Conservation (phyloP, 1,139 yeast genomes). For the Sugiyamaella pinicola region DNA sequence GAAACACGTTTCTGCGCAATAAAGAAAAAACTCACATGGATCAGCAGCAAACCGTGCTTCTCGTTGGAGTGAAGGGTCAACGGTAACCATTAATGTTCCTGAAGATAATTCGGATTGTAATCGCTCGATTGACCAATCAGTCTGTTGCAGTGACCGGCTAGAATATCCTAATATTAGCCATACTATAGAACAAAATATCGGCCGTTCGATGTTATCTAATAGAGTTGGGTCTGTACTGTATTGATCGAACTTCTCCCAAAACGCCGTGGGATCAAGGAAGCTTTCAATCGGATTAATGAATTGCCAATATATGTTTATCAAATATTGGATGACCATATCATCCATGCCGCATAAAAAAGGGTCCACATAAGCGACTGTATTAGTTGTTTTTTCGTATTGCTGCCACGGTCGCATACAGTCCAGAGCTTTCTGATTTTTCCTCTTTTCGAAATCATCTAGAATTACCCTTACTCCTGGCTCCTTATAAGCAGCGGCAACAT, state of each 20-base stretch:
- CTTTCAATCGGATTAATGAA: conserved; percentile 25
- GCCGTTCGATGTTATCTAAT: conserved; percentile 1
- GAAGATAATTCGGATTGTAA: conserved; percentile 18
- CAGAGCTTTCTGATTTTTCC: conserved; percentile 20
- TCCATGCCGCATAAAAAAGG: conserved; percentile 26
- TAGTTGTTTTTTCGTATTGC: conserved; percentile 17
- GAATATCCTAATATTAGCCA: conserved; percentile 24
- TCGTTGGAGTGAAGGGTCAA: conserved; percentile 20
- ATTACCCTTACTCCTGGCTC: conserved; percentile 24
- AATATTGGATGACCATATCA: conserved; percentile 15
- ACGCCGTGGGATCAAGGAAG: conserved; percentile 19
- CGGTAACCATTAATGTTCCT: conserved; percentile 20
- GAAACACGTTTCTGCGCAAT: conserved; percentile 25
- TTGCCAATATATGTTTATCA: conserved; percentile 24
- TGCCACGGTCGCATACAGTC: conserved; percentile 27
- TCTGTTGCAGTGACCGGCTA: conserved; percentile 20
- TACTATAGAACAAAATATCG: conserved; percentile 12
- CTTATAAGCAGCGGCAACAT: conserved; percentile 21
- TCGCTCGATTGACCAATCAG: conserved; percentile 17
- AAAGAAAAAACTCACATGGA: conserved; percentile 27
- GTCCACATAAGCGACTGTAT: conserved; percentile 14
- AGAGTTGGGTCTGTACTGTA: conserved; percentile 3
- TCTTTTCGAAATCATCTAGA: conserved; percentile 23
- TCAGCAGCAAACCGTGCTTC: conserved; percentile 24
- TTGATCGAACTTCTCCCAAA: conserved; percentile 22